phyloP scores from a whole-genome alignment of 129 eudicot species.

The Pulicaria dysenterica region DNA sequence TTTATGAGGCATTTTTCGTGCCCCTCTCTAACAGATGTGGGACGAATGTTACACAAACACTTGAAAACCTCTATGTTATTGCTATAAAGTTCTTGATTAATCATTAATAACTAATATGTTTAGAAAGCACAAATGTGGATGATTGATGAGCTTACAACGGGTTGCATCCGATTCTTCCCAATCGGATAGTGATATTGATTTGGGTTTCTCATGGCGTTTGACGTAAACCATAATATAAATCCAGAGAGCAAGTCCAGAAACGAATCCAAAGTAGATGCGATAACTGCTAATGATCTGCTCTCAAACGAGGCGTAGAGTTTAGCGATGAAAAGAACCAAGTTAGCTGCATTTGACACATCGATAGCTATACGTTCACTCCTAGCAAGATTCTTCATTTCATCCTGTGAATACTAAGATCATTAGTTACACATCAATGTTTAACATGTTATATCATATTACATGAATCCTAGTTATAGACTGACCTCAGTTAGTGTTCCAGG shows the following conservation, averaged over 20 bases:
- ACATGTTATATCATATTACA: neutral
- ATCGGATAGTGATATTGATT: slow-evolving; percentile 85
- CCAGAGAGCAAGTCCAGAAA: slow-evolving; percentile 84
- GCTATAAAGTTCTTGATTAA: too few species aligned
- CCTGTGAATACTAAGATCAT: slow-evolving; percentile 36
- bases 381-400: slow-evolving; percentile 75
- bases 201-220: slow-evolving; percentile 83
- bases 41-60: too few species aligned
- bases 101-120: neutral
- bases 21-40: too few species aligned
- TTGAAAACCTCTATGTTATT: too few species aligned
- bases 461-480: neutral
- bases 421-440: neutral
- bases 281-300: slow-evolving; percentile 91
- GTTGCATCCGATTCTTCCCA: slow-evolving; percentile 97
- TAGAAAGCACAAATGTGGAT: neutral
- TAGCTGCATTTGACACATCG: slow-evolving; percentile 64
- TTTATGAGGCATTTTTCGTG: too few species aligned
- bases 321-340: slow-evolving; percentile 70
- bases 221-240: slow-evolving; percentile 89
- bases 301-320: slow-evolving; percentile 77
- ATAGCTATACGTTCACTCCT: slow-evolving; percentile 73
- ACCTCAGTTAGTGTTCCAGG: slow-evolving; percentile 80
- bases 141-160: slow-evolving; percentile 58
- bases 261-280: slow-evolving; percentile 89